A percentile compares a stretch with the other conserved stretches of the same genome.
These are phyloP conservation scores for Dactylellina parvicollis DNA, from an alignment of 2,329 filamentous ascomycete genomes.

Conservation along the genomic window DNA sequence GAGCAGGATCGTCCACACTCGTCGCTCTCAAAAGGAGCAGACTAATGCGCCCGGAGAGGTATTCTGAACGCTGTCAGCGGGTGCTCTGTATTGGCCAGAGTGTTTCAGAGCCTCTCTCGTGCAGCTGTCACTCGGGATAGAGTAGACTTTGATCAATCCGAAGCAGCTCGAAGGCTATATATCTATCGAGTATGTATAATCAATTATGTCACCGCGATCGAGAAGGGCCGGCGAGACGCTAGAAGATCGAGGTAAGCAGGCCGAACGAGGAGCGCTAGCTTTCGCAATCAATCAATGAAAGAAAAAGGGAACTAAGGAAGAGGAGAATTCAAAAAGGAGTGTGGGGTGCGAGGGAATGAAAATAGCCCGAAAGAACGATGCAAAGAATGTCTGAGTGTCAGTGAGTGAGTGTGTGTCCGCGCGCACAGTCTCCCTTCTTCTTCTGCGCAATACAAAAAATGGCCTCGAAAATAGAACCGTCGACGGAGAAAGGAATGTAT, in stretches of 20 bases:
- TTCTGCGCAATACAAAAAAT: conserved; percentile 1
- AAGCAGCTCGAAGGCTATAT: neutral
- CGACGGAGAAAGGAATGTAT: conserved; percentile 24
- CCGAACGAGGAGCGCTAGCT: neutral
- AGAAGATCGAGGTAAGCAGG: neutral
- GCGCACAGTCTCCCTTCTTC: conserved; percentile 2
- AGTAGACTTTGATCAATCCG: conserved; percentile 24
- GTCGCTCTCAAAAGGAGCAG: too few relatives aligned
- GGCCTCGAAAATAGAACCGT: conserved; percentile 14
- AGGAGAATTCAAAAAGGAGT: conserved; percentile 19
- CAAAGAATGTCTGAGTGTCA: too few relatives aligned
- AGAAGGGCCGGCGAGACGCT: neutral
- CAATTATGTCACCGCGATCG: conserved; percentile 2
- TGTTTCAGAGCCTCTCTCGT: conserved; percentile 31
- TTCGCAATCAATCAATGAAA: neutral
- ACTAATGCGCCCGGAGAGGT: too few relatives aligned
- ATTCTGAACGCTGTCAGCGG: neutral
- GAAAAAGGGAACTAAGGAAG: neutral
- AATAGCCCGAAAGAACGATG: conserved; percentile 17
- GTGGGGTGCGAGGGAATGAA: conserved; percentile 26
- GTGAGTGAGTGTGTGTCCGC: neutral
- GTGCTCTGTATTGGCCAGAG: conserved; percentile 3
- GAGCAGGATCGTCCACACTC: conserved; percentile 27
- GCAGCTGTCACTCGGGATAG: conserved; percentile 45
- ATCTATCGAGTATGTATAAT: neutral